Evolutionary conservation across 345 rosid species (phyloP).

Genomic region (Pistacia vera): DNA sequence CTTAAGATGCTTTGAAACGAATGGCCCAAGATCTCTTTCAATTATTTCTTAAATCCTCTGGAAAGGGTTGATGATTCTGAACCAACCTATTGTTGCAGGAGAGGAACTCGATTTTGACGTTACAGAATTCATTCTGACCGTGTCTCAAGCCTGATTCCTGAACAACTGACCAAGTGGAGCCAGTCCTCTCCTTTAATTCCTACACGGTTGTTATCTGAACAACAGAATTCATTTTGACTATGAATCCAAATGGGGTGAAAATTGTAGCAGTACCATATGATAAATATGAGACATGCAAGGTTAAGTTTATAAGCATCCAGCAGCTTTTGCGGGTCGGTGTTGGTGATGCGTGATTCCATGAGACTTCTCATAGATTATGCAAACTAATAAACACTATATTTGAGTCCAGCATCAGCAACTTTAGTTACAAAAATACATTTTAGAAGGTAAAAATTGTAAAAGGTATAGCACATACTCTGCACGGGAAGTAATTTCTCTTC

Average conservation of each 20-base stretch:
- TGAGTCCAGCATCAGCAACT: slow-evolving; percentile 2
- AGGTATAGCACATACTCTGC: slow-evolving; percentile 12
- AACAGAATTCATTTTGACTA: no score
- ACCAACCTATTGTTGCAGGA: no score
- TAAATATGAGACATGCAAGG: not conserved
- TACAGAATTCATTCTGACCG: no score
- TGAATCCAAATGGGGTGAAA: not conserved
- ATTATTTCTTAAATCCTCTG: no score
- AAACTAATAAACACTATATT: slow-evolving; percentile 13
- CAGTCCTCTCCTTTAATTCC: no score
- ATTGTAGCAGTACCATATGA: not conserved
- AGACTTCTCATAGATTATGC: not conserved
- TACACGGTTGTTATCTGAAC: no score
- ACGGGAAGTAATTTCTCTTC: slow-evolving; percentile 5
- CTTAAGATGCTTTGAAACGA: no score
- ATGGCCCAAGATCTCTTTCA: no score
- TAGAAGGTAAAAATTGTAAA: not conserved
- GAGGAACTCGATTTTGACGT: no score
- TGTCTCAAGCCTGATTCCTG: no score
- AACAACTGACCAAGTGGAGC: no score
- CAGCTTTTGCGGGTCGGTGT: not conserved
- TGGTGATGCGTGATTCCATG: not conserved
- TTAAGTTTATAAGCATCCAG: not conserved
- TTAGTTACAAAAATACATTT: slow-evolving; percentile 14
- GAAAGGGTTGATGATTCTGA: no score